Evolutionary conservation across 2,329 filamentous ascomycete species (phyloP), one percentile per base, ranked within the genome.

Genomic region (Escovopsis weberi): DNA sequence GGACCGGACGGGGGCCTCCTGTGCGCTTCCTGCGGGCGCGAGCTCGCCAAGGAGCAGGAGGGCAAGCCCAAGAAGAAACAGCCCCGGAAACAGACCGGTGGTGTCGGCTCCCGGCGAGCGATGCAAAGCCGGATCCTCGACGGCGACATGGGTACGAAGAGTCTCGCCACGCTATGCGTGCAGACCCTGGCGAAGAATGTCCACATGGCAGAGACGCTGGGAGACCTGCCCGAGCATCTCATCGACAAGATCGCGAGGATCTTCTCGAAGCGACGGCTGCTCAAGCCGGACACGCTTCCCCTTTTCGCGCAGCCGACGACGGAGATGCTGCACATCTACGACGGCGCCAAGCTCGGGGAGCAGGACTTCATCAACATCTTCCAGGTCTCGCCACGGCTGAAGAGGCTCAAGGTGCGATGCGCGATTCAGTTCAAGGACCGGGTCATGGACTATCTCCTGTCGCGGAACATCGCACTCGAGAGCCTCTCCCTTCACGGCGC

Each of bases 391-490:
- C 78, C 84, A 0, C 69, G 69, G 6, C 65, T 94, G 42, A 76
- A 76, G 52, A 72, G 72, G 37, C 69, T 95, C 44, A 82, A 86
- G 49, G 65, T 94, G 10, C 78, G 82, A 39, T 89, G 88, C 53
- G 85, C 81, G n/a, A 84, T 91, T 40, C 88, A 94, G 55, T 82
- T 95, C 68, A 94, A 94, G 60, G 83, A 95, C 53, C 69, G 70
- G 34, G 82, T 87, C 36, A 72, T 95, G 60, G 75, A 85, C 41
- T 94, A 89, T 58, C 74, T 95, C 54, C 67, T 85, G 18, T 78
- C 78, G 43, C 82, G 85, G 39, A 72, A 82, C 40, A 73, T 77
- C 40, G 62, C 72, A 8, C 67, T 95, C n/a, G 74, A 78, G 46
- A 71, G 77, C 43, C 68, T 96, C 37, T 83, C 86, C 48, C 70